phyloP scores from a whole-genome alignment of 2,329 filamentous ascomycete genomes.

The Diplodia corticola region DNA sequence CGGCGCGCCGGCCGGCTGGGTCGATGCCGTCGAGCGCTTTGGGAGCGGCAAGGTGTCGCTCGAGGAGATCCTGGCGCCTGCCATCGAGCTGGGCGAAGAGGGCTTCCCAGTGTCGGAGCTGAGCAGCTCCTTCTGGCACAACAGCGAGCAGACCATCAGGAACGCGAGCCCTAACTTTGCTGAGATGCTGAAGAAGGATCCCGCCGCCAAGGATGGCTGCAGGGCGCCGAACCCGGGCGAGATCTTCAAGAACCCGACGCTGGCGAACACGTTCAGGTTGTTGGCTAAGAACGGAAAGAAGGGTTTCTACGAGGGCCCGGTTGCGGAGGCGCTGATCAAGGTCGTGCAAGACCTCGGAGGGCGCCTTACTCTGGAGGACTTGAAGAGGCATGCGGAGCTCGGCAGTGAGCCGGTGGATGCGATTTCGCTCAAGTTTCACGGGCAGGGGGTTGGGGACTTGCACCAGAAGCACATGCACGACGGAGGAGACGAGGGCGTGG shows the following conservation, averaged over 20 bases:
- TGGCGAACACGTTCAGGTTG: constrained; percentile 78
- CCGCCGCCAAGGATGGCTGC: constrained; percentile 65
- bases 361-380: constrained; percentile 74
- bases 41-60: constrained; percentile 82
- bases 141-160: constrained; percentile 63
- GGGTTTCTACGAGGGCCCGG: constrained; percentile 84
- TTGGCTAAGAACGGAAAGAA: constrained; percentile 79
- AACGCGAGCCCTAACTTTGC: constrained; percentile 78
- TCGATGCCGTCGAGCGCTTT: constrained; percentile 82
- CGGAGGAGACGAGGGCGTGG: constrained; percentile 58
- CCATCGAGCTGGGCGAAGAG: constrained; percentile 80
- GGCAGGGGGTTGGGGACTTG: constrained; percentile 58
- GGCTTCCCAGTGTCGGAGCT: constrained; percentile 89
- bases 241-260: constrained; percentile 79
- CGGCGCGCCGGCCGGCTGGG: constrained; percentile 90
- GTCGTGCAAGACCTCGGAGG: constrained; percentile 76
- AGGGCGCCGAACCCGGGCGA: constrained; percentile 79
- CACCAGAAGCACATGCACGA: constrained; percentile 38
- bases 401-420: constrained; percentile 81
- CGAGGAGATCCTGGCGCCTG: constrained; percentile 76
- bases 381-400: constrained; percentile 70
- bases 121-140: constrained; percentile 68
- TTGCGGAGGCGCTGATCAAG: constrained; percentile 73
- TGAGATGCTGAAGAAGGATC: constrained; percentile 84
- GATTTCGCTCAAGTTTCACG: constrained; percentile 76